These are phyloP conservation scores for Acacia crassicarpa DNA, from an alignment of 306 rosid genomes.

Conservation along the genomic window DNA sequence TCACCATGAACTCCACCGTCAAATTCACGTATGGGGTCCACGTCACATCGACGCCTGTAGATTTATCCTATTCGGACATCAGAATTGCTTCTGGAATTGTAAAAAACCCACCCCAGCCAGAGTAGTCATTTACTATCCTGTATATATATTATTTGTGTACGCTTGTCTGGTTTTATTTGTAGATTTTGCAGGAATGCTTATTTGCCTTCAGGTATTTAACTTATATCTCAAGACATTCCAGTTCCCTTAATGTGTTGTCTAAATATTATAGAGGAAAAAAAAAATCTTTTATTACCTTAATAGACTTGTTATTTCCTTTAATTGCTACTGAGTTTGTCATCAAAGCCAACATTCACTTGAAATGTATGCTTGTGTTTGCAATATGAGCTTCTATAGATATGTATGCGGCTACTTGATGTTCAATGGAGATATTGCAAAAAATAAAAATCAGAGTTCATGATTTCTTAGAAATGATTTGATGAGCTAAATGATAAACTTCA, in stretches of 20 bases:
- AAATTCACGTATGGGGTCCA: conserved; percentile 86
- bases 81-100: conserved; percentile 74
- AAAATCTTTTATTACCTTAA: background rate
- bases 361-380: background rate
- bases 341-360: background rate
- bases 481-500: background rate
- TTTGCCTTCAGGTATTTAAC: background rate
- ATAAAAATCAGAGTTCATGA: background rate
- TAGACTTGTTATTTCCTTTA: background rate
- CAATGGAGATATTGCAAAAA: background rate
- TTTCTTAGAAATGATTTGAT: background rate
- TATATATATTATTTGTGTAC: conserved; percentile 29
- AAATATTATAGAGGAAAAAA: background rate
- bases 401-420: background rate
- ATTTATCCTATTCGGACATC: conserved; percentile 67
- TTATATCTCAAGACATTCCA: background rate
- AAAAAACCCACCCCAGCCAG: conserved; percentile 27
- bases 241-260: background rate
- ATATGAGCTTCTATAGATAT: background rate
- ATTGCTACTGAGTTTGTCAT: background rate
- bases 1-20: conserved; percentile 73
- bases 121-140: conserved; percentile 23
- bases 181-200: background rate
- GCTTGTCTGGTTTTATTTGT: background rate
- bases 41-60: conserved; percentile 69